phyloP scores from a whole-genome alignment of 1,139 yeast species.

The Wickerhamiella infanticola region DNA sequence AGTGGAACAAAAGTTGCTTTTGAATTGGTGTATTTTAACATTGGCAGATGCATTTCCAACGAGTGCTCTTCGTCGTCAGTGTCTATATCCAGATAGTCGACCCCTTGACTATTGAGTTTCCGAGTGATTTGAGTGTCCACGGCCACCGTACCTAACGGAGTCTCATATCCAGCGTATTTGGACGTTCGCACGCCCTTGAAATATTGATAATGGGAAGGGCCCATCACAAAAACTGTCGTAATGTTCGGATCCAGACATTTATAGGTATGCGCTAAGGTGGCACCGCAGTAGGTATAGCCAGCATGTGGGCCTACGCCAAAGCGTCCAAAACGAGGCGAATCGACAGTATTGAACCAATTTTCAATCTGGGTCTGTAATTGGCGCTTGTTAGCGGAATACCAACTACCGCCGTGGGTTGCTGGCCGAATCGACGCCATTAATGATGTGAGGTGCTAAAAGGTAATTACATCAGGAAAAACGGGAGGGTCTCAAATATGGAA shows the following conservation, averaged over 20 bases:
- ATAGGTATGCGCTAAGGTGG: constrained; percentile 63
- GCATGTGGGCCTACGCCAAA: constrained; percentile 64
- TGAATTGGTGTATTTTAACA: constrained; percentile 35
- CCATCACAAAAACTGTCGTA: constrained; percentile 60
- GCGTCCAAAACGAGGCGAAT: constrained; percentile 26
- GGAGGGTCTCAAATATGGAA: not conserved
- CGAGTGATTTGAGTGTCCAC: constrained; percentile 38
- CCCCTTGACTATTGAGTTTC: constrained; percentile 24
- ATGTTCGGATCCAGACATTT: constrained; percentile 48
- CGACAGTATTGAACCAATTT: constrained; percentile 25
- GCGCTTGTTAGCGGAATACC: constrained; percentile 48
- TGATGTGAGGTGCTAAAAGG: too few species aligned
- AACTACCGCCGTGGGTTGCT: constrained; percentile 80
- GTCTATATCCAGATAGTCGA: constrained; percentile 38
- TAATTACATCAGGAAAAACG: too few species aligned
- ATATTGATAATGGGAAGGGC: constrained; percentile 91
- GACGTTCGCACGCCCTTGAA: constrained; percentile 48
- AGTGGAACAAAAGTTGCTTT: constrained; percentile 47
- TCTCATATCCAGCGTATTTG: constrained; percentile 38
- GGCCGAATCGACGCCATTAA: constrained; percentile 22
- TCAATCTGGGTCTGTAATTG: constrained; percentile 37
- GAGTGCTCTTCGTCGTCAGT: constrained; percentile 83
- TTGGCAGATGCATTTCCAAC: constrained; percentile 90
- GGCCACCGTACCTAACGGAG: constrained; percentile 65
- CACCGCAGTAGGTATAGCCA: constrained; percentile 74